Percentiles rank a stretch among this genome's conserved stretches.
phyloP scores from a whole-genome alignment of 2,329 filamentous ascomycete species.

The Colletotrichum plurivorum region DNA sequence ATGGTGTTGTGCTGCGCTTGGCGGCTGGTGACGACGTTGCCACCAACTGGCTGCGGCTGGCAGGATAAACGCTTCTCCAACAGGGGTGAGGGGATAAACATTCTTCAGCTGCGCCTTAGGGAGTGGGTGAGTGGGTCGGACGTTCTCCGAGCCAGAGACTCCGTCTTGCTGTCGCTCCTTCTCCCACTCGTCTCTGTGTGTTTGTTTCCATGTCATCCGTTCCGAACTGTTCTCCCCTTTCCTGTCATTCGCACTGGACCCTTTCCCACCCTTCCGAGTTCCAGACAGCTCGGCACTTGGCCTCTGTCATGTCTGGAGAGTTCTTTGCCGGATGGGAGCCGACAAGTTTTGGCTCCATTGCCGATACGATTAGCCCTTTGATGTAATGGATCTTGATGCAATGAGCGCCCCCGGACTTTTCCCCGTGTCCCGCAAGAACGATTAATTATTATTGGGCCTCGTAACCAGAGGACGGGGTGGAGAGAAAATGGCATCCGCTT shows the following conservation, averaged over 20 bases:
- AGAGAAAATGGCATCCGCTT: constrained; percentile 30
- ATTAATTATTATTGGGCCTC: constrained; percentile 25
- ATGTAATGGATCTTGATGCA: constrained; percentile 1
- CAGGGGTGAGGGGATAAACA: constrained; percentile 23
- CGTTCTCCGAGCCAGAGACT: too few relatives aligned
- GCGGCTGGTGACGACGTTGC: constrained; percentile 21
- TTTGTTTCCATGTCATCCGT: too few relatives aligned
- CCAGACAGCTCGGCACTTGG: constrained; percentile 29
- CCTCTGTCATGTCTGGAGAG: constrained; percentile 27
- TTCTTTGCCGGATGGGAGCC: constrained; percentile 34
- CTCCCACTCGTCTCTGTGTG: too few relatives aligned
- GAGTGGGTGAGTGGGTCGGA: neutral
- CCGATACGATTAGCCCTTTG: constrained; percentile 29
- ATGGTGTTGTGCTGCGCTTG: constrained; percentile 4
- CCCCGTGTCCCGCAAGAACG: constrained; percentile 38
- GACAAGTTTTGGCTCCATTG: neutral
- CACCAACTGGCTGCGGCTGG: neutral
- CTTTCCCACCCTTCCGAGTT: constrained; percentile 24
- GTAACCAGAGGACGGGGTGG: neutral
- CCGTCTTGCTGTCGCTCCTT: too few relatives aligned
- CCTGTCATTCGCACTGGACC: neutral
- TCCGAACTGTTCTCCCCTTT: too few relatives aligned
- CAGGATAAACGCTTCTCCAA: constrained; percentile 32
- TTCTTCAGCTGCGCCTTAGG: constrained; percentile 27
- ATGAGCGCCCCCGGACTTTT: constrained; percentile 33